phyloP scores from a whole-genome alignment of 805 yeast species.

The Jamesozyma gamospora region DNA sequence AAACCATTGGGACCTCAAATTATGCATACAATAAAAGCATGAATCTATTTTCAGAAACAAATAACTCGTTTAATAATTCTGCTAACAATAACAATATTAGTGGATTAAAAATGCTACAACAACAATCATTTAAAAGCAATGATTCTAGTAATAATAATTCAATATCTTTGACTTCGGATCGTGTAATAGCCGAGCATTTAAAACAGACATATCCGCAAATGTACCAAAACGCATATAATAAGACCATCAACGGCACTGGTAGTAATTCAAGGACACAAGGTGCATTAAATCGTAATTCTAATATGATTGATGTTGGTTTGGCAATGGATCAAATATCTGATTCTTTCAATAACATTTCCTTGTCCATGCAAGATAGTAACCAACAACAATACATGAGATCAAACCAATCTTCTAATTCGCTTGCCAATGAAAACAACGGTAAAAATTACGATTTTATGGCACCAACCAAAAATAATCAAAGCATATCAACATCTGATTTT shows the following conservation, averaged over 20 bases:
- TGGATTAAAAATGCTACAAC: constrained; percentile 3
- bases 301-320: neutral
- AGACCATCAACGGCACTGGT: neutral
- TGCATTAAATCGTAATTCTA: too few species aligned
- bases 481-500: neutral
- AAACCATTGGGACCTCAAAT: neutral
- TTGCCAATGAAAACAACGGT: neutral
- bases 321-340: neutral
- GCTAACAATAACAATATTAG: constrained; percentile 6
- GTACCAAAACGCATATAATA: constrained; percentile 6
- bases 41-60: neutral
- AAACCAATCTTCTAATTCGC: neutral
- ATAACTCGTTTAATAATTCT: constrained; percentile 3
- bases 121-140: neutral
- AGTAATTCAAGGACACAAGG: neutral
- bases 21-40: neutral
- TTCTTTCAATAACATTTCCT: neutral
- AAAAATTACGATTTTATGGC: neutral
- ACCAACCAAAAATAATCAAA: neutral
- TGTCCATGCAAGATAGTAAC: neutral
- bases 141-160: neutral
- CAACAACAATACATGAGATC: neutral
- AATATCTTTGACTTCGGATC: constrained; percentile 3
- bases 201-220: constrained; percentile 20
- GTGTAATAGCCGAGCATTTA: constrained; percentile 13